Percentiles rank a stretch among this genome's conserved stretches.
phyloP scores from a whole-genome alignment of 2,329 filamentous ascomycete species.

The Madurella mycetomatis region DNA sequence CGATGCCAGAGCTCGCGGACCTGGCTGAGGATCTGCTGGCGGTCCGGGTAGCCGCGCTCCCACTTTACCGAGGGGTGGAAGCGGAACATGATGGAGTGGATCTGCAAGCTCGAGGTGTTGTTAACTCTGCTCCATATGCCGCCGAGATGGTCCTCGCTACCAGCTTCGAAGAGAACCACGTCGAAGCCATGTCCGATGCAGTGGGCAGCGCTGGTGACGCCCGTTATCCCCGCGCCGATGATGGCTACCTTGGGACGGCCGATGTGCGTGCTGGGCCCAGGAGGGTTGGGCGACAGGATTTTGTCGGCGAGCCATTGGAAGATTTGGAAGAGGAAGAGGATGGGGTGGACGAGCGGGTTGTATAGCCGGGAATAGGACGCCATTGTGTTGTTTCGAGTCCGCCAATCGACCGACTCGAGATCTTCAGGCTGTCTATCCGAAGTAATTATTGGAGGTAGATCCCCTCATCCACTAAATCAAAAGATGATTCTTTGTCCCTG shows the following conservation, averaged over 20 bases:
- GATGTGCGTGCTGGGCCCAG: conserved; percentile 53
- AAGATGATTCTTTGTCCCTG: background rate
- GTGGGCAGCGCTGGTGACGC: conserved; percentile 75
- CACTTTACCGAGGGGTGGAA: conserved; percentile 79
- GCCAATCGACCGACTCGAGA: background rate
- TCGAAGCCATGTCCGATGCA: conserved; percentile 84
- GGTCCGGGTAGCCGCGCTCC: conserved; percentile 70
- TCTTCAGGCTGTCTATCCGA: too few species aligned
- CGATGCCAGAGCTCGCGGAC: conserved; percentile 68
- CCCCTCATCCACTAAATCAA: too few species aligned
- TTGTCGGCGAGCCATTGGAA: conserved; percentile 60
- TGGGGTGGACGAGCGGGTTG: conserved; percentile 46
- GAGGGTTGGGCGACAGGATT: conserved; percentile 66
- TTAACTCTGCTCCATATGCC: conserved; percentile 84
- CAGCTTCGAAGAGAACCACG: conserved; percentile 72
- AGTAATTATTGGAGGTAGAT: too few species aligned
- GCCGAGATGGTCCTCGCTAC: conserved; percentile 60
- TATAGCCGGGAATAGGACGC: conserved; percentile 30
- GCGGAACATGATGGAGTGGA: conserved; percentile 82
- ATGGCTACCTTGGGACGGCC: conserved; percentile 62
- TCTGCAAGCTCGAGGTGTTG: conserved; percentile 75
- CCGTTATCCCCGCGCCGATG: conserved; percentile 67
- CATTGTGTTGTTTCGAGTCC: conserved; percentile 30
- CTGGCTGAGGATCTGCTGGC: conserved; percentile 69
- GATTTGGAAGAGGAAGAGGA: conserved; percentile 60